These are phyloP conservation scores for Dacryopinax primogenitus DNA, from an alignment of 768 basidiomycete species.

Conservation along the genomic window DNA sequence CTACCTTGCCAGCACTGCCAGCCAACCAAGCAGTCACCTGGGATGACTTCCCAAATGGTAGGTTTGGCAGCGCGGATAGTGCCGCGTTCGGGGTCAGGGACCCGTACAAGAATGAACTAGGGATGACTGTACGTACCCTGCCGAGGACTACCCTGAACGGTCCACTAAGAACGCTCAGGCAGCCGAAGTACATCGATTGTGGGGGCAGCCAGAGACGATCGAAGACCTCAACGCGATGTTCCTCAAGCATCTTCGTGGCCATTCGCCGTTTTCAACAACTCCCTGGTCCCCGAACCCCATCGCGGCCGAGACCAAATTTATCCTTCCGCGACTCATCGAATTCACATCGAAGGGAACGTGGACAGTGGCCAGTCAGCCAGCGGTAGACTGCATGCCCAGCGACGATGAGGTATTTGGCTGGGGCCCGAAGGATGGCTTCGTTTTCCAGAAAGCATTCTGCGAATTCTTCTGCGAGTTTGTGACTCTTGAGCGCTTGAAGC, in stretches of 20 bases:
- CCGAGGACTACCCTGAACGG: constrained; percentile 3
- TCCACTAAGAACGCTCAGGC: constrained; percentile 32
- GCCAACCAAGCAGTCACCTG: constrained; percentile 59
- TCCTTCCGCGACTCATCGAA: constrained; percentile 60
- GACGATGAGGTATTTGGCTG: constrained; percentile 76
- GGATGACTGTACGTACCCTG: constrained; percentile 37
- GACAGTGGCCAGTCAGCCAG: constrained; percentile 95
- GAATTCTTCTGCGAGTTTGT: constrained; percentile 75
- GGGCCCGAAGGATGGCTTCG: constrained; percentile 85
- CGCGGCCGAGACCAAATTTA: constrained; percentile 66
- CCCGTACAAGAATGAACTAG: constrained; percentile 55
- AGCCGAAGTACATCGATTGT: constrained; percentile 48
- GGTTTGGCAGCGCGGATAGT: constrained; percentile 94
- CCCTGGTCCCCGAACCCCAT: constrained; percentile 82
- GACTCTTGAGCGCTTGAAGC: constrained; percentile 48
- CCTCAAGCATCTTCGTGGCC: constrained; percentile 51
- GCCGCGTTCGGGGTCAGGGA: constrained; percentile 82
- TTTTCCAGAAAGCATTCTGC: constrained; percentile 95
- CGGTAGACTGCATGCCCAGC: constrained; percentile 66
- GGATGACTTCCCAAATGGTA: constrained; percentile 97
- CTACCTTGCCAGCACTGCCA: constrained; percentile 38
- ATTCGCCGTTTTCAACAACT: constrained; percentile 56
- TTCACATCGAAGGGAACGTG: constrained; percentile 77
- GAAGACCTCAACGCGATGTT: constrained; percentile 70
- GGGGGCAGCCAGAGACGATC: constrained; percentile 57